Percentiles rank a stretch among this genome's conserved stretches.
phyloP scores from a whole-genome alignment of 1,139 yeast genomes.

The Yarrowia galli region DNA sequence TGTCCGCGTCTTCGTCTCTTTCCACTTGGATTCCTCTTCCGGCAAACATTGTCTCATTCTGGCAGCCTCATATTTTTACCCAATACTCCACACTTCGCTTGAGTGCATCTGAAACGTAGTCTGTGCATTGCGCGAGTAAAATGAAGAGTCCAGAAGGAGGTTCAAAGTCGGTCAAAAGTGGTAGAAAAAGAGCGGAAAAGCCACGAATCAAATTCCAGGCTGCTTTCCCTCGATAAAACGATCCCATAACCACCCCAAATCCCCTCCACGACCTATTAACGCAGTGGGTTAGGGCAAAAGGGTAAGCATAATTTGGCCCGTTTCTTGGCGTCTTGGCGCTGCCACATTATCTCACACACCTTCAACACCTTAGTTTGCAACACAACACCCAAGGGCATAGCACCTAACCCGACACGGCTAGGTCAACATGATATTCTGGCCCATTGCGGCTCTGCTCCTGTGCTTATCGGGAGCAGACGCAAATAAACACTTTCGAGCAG shows the following conservation, averaged over 20 bases:
- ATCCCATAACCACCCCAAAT: not conserved
- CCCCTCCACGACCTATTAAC: not conserved
- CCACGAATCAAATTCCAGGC: not conserved
- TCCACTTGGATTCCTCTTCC: too few relatives aligned
- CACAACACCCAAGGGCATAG: not conserved
- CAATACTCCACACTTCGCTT: not conserved
- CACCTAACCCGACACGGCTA: not conserved
- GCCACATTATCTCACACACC: not conserved
- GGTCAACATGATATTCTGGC: conserved; percentile 21
- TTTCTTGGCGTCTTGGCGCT: conserved; percentile 37
- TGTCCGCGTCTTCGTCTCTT: too few relatives aligned
- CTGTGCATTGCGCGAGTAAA: conserved; percentile 7
- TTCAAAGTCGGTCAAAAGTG: too few relatives aligned
- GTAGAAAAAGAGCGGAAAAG: not conserved
- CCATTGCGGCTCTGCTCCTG: conserved; percentile 31
- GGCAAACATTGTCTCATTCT: too few relatives aligned
- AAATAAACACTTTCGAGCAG: conserved; percentile 22
- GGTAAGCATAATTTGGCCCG: conserved; percentile 37
- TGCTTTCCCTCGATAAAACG: not conserved
- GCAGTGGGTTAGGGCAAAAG: conserved; percentile 12
- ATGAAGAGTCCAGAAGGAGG: too few relatives aligned
- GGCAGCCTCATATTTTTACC: too few relatives aligned
- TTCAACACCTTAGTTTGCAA: not conserved
- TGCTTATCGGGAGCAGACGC: conserved; percentile 20
- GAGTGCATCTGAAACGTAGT: conserved; percentile 1